Evolutionary conservation across 2,329 filamentous ascomycete genomes (phyloP).

Genomic region (Myotisia sp.): DNA sequence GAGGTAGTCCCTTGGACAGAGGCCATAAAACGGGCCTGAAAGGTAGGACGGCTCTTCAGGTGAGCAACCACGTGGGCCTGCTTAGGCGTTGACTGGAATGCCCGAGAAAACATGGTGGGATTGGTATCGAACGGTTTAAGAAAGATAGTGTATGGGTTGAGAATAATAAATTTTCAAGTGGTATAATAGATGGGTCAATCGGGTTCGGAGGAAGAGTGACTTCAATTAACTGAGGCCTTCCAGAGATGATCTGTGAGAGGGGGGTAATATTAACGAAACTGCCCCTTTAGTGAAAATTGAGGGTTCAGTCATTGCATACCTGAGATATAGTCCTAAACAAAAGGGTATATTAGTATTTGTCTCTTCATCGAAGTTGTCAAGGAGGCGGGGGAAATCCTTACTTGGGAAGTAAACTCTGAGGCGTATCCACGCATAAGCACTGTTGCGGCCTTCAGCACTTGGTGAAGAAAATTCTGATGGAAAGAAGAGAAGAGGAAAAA

Average conservation of each 20-base stretch:
- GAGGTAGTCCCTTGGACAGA: constrained; percentile 53
- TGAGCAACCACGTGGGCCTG: constrained; percentile 33
- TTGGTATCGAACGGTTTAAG: too few species aligned
- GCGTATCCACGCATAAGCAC: constrained; percentile 76
- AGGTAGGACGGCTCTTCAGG: constrained; percentile 19
- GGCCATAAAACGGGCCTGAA: constrained; percentile 40
- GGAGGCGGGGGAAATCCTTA: constrained; percentile 30
- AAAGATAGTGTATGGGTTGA: not conserved
- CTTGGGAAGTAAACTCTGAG: constrained; percentile 78
- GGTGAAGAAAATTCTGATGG: constrained; percentile 9
- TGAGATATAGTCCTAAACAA: constrained; percentile 50
- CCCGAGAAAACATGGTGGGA: constrained; percentile 42
- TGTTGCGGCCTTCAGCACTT: constrained; percentile 31
- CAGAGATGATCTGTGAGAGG: constrained; percentile 45
- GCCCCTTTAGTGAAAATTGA: too few species aligned
- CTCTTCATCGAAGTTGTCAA: constrained; percentile 6
- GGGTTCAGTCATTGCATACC: too few species aligned
- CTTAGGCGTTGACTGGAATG: constrained; percentile 39
- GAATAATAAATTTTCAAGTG: constrained; percentile 16
- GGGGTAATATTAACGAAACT: constrained; percentile 16
- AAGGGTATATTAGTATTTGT: constrained; percentile 11
- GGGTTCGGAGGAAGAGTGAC: constrained; percentile 16
- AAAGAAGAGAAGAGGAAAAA: constrained; percentile 10
- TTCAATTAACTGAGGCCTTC: constrained; percentile 53
- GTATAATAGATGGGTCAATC: constrained; percentile 6